phyloP scores from a whole-genome alignment of 805 yeast species.

The Candida ortonii region DNA sequence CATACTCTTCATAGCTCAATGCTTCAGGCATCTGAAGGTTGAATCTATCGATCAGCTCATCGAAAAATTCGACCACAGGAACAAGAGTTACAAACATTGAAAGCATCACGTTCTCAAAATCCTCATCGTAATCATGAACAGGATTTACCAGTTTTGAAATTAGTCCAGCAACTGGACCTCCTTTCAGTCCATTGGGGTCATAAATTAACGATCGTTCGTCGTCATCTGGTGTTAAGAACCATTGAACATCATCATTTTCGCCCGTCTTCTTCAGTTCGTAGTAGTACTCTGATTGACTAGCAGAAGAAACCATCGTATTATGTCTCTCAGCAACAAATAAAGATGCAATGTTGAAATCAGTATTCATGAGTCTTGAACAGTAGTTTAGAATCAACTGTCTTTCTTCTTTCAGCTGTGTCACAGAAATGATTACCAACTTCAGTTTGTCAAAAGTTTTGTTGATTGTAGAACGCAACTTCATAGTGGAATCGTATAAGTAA shows the following conservation, averaged over 20 bases:
- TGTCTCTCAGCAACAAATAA: conserved; percentile 47
- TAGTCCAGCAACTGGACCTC: conserved; percentile 78
- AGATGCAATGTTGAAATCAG: conserved; percentile 58
- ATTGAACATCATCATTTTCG: conserved; percentile 49
- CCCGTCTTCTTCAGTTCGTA: conserved; percentile 38
- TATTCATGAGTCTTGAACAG: conserved; percentile 75
- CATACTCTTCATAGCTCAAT: conserved; percentile 75
- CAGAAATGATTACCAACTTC: conserved; percentile 37
- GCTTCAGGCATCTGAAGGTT: conserved; percentile 83
- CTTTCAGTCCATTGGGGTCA: conserved; percentile 74
- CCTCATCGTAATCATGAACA: conserved; percentile 51
- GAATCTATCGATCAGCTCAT: conserved; percentile 60
- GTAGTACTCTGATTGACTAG: conserved; percentile 28
- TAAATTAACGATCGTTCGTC: conserved; percentile 46
- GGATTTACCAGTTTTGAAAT: conserved; percentile 81
- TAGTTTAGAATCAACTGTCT: conserved; percentile 67
- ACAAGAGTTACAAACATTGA: conserved; percentile 75
- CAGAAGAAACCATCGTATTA: conserved; percentile 32
- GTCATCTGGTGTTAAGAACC: conserved; percentile 71
- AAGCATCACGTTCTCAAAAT: conserved; percentile 66
- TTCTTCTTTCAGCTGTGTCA: conserved; percentile 64
- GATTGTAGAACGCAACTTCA: conserved; percentile 38
- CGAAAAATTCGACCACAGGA: conserved; percentile 60
- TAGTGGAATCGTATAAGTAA: conserved; percentile 26
- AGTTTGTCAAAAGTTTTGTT: conserved; percentile 35